Evolutionary conservation across 495 filamentous ascomycete genomes (phyloP).

Genomic region (Aspergillus carlsbadensis): DNA sequence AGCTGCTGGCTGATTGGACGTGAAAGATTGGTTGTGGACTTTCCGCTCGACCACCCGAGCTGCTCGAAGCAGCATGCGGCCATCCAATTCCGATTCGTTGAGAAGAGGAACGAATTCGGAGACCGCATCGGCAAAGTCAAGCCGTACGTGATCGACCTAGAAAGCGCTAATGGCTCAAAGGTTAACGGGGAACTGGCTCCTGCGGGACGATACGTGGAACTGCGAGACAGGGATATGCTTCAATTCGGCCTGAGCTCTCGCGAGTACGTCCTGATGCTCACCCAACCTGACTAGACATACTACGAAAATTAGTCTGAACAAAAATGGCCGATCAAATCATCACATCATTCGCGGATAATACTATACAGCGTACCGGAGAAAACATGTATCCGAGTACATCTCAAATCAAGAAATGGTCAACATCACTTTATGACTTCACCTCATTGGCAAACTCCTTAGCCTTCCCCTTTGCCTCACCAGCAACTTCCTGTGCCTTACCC

Average conservation of each 20-base stretch:
- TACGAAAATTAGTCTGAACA: not conserved
- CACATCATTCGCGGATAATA: not conserved
- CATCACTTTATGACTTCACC: conserved; percentile 5
- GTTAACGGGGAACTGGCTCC: conserved; percentile 76
- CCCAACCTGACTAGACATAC: conserved; percentile 26
- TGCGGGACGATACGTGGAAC: conserved; percentile 75
- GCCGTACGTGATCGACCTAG: conserved; percentile 90
- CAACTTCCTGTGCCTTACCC: conserved; percentile 40
- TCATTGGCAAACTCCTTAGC: conserved; percentile 12
- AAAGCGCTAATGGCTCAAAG: conserved; percentile 87
- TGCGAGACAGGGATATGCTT: conserved; percentile 84
- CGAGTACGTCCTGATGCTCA: conserved; percentile 82
- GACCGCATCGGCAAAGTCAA: conserved; percentile 78
- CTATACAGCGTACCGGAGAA: not conserved
- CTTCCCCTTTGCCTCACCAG: conserved; percentile 34
- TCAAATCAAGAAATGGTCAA: not conserved
- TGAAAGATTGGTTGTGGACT: conserved; percentile 75
- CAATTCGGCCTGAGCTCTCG: conserved; percentile 83
- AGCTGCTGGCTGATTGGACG: conserved; percentile 91
- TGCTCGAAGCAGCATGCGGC: conserved; percentile 94
- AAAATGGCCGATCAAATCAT: not conserved
- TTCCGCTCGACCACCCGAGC: conserved; percentile 84
- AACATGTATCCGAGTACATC: conserved; percentile 1
- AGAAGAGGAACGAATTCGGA: conserved; percentile 81
- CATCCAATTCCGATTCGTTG: conserved; percentile 84